Conservation (phyloP, 1,284 basidiomycete species). For the Tylopilus sp. region DNA sequence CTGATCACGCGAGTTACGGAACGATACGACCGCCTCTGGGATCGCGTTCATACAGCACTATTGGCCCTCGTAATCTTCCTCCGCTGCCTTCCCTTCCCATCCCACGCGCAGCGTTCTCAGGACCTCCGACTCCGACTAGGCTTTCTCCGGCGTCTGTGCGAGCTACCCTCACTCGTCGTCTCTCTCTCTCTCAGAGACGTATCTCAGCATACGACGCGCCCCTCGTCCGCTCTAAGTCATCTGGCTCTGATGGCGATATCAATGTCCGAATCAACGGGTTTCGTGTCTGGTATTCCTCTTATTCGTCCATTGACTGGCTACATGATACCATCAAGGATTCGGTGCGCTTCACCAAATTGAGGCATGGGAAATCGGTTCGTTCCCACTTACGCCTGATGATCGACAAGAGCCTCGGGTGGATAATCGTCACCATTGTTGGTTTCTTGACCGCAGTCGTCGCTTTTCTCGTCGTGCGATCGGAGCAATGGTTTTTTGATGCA, state of each 20-base stretch:
- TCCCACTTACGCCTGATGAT: constrained; percentile 67
- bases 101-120: constrained; percentile 15
- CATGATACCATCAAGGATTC: constrained; percentile 93
- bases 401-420: constrained; percentile 88
- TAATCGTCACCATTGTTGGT: constrained; percentile 85
- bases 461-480: constrained; percentile 82
- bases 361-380: constrained; percentile 65
- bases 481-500: constrained; percentile 90
- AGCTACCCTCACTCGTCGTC: constrained; percentile 30
- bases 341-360: constrained; percentile 67
- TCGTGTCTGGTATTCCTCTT: constrained; percentile 89
- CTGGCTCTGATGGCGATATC: constrained; percentile 44
- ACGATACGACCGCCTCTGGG: constrained; percentile 11
- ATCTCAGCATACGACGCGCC: constrained; percentile 73
- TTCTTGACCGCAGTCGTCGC: constrained; percentile 82
- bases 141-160: constrained; percentile 18
- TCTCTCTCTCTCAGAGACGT: constrained; percentile 48
- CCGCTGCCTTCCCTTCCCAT: constrained; percentile 9
- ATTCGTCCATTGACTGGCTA: constrained; percentile 84
- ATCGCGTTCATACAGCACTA: constrained; percentile 13
- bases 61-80: constrained; percentile 11
- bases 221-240: constrained; percentile 26
- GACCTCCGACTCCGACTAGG: constrained; percentile 16
- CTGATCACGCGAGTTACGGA: constrained; percentile 17
- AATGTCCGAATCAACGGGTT: constrained; percentile 79